A percentile compares a stretch with the other conserved stretches of the same genome.
phyloP scores from a whole-genome alignment of 768 basidiomycete species.

The Pleurotus cornucopiae region DNA sequence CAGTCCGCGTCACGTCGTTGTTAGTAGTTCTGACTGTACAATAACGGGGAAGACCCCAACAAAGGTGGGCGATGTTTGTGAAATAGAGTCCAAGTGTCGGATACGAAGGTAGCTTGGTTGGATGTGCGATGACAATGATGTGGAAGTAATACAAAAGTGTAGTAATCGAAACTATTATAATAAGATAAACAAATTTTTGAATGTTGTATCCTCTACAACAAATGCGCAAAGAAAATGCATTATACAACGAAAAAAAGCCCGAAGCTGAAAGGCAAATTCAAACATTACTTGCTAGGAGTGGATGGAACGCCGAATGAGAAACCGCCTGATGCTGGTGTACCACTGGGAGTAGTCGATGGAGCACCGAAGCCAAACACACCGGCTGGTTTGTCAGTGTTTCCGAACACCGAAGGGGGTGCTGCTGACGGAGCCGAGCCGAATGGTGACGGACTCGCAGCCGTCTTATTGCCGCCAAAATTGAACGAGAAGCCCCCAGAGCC shows the following conservation, averaged over 20 bases:
- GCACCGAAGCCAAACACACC: constrained; percentile 2
- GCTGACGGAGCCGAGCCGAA: constrained; percentile 16
- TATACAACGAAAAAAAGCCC: neutral
- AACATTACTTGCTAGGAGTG: neutral
- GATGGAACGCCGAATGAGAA: neutral
- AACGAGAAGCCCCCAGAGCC: constrained; percentile 10
- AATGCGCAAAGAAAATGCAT: neutral
- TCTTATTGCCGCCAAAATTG: constrained; percentile 15
- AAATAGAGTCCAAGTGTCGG: no score
- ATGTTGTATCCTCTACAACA: neutral
- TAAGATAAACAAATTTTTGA: neutral
- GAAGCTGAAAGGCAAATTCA: neutral
- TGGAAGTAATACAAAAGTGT: neutral
- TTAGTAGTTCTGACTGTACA: no score
- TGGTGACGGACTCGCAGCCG: constrained; percentile 24
- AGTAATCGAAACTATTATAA: neutral
- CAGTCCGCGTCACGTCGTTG: no score
- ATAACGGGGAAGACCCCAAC: no score
- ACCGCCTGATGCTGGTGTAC: constrained; percentile 8
- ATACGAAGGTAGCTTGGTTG: no score
- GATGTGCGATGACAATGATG: neutral
- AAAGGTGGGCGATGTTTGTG: no score
- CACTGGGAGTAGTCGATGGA: neutral
- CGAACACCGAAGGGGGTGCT: constrained; percentile 10
- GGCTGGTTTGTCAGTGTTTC: constrained; percentile 1